A percentile compares a stretch with the other conserved stretches of the same genome.
Evolutionary conservation across 139 green algal genomes (phyloP).

Genomic region (Chlorella ohadii): DNA sequence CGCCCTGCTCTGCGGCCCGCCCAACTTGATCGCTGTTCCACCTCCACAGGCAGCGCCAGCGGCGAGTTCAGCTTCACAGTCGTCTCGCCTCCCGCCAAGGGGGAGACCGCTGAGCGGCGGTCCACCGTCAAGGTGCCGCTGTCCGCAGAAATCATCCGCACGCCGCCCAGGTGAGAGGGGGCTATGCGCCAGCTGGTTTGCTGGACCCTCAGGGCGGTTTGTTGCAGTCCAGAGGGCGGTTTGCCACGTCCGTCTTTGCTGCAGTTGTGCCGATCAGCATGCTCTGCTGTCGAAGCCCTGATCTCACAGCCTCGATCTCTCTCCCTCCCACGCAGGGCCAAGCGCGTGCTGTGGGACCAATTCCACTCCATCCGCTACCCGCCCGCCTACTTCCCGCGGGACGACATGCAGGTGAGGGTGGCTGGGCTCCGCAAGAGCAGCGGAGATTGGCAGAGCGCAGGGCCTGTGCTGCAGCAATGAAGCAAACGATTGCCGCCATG

Average conservation of each 20-base stretch:
- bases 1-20: no score
- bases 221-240: not conserved
- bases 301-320: no score
- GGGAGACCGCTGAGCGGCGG: conserved; percentile 30
- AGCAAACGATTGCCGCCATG: no score
- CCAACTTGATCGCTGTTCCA: no score
- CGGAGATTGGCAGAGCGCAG: no score
- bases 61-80: conserved; percentile 78
- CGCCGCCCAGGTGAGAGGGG: conserved; percentile 65
- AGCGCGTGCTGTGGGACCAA: conserved; percentile 96
- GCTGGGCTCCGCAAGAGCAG: no score
- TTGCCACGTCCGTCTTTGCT: no score
- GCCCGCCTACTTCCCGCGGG: conserved; percentile 93
- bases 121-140: conserved; percentile 74
- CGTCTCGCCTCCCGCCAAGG: conserved; percentile 66
- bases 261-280: no score
- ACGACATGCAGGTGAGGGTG: conserved; percentile 83
- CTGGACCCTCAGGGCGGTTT: not conserved
- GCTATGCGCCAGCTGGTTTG: not conserved
- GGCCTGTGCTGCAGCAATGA: no score
- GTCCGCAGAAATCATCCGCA: conserved; percentile 70
- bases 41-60: conserved; percentile 21
- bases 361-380: conserved; percentile 97
- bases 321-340: conserved; percentile 56
- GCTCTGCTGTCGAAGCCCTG: no score